These are phyloP conservation scores for Lepidium africanum DNA, from an alignment of 345 rosid genomes.

Conservation along the genomic window DNA sequence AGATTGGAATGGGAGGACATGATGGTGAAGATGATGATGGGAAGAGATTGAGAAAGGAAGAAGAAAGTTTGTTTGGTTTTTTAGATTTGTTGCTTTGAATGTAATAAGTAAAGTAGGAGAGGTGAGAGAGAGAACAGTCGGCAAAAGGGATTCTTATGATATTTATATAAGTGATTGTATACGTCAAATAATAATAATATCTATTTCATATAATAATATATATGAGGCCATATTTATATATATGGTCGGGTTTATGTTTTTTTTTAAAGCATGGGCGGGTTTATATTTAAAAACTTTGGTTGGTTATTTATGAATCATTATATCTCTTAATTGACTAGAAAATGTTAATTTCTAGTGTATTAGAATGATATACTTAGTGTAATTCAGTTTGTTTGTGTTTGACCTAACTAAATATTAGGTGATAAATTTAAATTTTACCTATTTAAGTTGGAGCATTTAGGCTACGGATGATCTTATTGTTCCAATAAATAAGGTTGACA, in stretches of 20 bases:
- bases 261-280: not conserved
- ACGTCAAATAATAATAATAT: not conserved
- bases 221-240: not conserved
- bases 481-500: no score
- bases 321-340: not conserved
- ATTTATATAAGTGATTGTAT: not conserved
- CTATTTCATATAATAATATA: not conserved
- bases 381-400: no score
- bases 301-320: not conserved
- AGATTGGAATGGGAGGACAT: constrained; percentile 28
- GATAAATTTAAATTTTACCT: no score
- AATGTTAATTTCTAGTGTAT: no score
- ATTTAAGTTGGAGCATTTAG: no score
- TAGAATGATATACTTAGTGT: no score
- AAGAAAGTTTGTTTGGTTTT: not conserved
- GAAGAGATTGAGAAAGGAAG: not conserved
- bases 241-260: not conserved
- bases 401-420: no score
- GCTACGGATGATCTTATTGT: no score
- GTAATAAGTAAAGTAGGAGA: constrained; percentile 9
- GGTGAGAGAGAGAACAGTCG: constrained; percentile 16
- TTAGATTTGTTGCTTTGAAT: constrained; percentile 8
- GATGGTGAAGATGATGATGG: constrained; percentile 14
- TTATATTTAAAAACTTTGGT: not conserved
- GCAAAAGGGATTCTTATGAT: constrained; percentile 15